Conservation (phyloP, 768 basidiomycete species). For the Dendrothele bispora region DNA sequence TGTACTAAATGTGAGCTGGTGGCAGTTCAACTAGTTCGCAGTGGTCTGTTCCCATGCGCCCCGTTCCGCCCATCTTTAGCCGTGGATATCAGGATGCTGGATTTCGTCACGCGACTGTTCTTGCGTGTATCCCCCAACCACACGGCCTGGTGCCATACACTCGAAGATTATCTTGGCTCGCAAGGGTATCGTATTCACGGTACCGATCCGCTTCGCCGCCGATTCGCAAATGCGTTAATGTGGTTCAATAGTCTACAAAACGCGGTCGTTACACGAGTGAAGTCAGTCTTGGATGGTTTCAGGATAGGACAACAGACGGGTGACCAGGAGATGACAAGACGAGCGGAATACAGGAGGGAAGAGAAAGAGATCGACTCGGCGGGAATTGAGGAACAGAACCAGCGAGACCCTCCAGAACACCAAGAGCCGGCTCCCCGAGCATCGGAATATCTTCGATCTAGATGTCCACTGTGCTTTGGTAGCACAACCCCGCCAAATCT, state of each 20-base stretch:
- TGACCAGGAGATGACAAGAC: not conserved
- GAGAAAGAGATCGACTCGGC: too few relatives aligned
- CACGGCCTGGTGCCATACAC: conserved; percentile 12
- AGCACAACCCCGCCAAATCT: too few relatives aligned
- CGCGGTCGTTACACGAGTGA: not conserved
- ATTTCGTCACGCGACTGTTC: conserved; percentile 13
- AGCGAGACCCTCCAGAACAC: too few relatives aligned
- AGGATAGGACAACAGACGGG: not conserved
- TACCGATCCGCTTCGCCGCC: conserved; percentile 20
- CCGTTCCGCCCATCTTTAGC: conserved; percentile 14
- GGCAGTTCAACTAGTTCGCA: conserved; percentile 10
- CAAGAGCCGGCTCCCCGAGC: too few relatives aligned
- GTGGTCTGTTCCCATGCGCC: conserved; percentile 13
- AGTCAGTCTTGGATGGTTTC: not conserved
- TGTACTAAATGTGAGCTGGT: conserved; percentile 14
- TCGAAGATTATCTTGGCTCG: conserved; percentile 13
- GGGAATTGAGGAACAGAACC: too few relatives aligned
- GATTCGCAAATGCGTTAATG: conserved; percentile 23
- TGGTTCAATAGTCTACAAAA: conserved; percentile 20
- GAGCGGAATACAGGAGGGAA: not conserved
- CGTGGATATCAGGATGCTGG: conserved; percentile 10
- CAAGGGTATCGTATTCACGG: conserved; percentile 11
- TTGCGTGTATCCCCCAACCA: conserved; percentile 11
- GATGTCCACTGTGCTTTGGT: conserved; percentile 29
- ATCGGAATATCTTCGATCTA: conserved; percentile 17